Percentiles rank a stretch among this genome's conserved stretches.
Evolutionary conservation across 2,329 filamentous ascomycete genomes (phyloP).

Genomic region (Aureobasidium subglaciale): DNA sequence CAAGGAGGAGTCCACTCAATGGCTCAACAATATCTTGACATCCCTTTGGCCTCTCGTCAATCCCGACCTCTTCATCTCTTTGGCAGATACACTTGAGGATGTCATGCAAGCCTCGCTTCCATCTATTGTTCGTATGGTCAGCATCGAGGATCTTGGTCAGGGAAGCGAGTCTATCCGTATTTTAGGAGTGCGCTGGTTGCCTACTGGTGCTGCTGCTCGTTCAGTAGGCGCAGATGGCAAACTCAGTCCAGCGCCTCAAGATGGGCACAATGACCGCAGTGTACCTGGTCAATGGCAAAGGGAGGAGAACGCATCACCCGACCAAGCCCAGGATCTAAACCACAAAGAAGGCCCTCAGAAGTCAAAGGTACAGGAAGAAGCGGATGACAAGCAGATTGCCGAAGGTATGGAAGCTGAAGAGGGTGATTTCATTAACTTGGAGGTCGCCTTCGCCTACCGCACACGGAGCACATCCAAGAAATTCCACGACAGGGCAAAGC

Average conservation of each 20-base stretch:
- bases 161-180: constrained; percentile 65
- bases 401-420: constrained; percentile 69
- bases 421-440: constrained; percentile 70
- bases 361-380: constrained; percentile 23
- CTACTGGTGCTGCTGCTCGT: constrained; percentile 59
- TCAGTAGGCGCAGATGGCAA: constrained; percentile 55
- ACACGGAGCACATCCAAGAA: constrained; percentile 55
- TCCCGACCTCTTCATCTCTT: constrained; percentile 62
- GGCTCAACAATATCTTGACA: constrained; percentile 62
- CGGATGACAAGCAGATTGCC: constrained; percentile 31
- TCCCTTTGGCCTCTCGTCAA: constrained; percentile 70
- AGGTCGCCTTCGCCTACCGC: constrained; percentile 67
- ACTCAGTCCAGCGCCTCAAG: constrained; percentile 38
- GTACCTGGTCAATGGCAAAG: constrained; percentile 39
- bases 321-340: constrained; percentile 32
- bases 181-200: constrained; percentile 64
- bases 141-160: constrained; percentile 68
- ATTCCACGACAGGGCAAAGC: constrained; percentile 57
- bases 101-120: constrained; percentile 73
- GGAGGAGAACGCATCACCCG: constrained; percentile 29
- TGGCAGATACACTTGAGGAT: constrained; percentile 67
- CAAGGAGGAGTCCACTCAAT: constrained; percentile 58
- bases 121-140: constrained; percentile 48
- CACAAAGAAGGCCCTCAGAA: constrained; percentile 23
- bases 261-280: constrained; percentile 43